Percentiles rank a stretch among this genome's conserved stretches.
phyloP scores from a whole-genome alignment of 192 early-diverging fungal genomes.

The Jimgerdemannia lactiflua region DNA sequence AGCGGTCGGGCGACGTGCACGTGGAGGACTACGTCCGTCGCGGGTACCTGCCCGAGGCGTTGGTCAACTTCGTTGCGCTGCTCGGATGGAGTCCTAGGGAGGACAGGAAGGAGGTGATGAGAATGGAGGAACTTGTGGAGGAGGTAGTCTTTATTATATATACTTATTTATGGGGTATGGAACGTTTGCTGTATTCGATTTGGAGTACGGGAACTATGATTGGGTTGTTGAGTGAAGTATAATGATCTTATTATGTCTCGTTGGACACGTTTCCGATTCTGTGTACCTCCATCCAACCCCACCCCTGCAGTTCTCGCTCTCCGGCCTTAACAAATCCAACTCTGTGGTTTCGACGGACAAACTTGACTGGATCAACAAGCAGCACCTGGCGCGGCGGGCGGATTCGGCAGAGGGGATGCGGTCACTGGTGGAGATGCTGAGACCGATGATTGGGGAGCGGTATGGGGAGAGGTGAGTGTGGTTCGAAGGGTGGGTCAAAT shows the following conservation, averaged over 20 bases:
- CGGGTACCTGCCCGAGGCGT: slow-evolving; percentile 81
- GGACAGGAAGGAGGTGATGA: slow-evolving; percentile 59
- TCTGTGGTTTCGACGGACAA: slow-evolving; percentile 66
- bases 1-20: slow-evolving; percentile 82
- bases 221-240: too few species aligned
- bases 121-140: slow-evolving; percentile 53
- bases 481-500: neutral
- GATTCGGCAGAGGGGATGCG: slow-evolving; percentile 37
- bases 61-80: slow-evolving; percentile 86
- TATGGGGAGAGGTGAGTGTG: slow-evolving; percentile 23
- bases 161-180: too few species aligned
- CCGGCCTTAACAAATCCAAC: slow-evolving; percentile 56
- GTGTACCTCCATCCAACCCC: neutral
- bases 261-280: neutral
- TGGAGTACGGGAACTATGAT: too few species aligned
- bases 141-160: slow-evolving; percentile 25
- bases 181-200: too few species aligned
- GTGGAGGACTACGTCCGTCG: slow-evolving; percentile 64
- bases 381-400: slow-evolving; percentile 50
- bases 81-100: slow-evolving; percentile 74
- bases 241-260: neutral
- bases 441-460: slow-evolving; percentile 19
- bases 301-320: slow-evolving; percentile 53
- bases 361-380: slow-evolving; percentile 74
- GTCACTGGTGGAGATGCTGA: slow-evolving; percentile 35